These are phyloP conservation scores for Lenzites betulinus DNA, from an alignment of 768 basidiomycete species.

Conservation along the genomic window DNA sequence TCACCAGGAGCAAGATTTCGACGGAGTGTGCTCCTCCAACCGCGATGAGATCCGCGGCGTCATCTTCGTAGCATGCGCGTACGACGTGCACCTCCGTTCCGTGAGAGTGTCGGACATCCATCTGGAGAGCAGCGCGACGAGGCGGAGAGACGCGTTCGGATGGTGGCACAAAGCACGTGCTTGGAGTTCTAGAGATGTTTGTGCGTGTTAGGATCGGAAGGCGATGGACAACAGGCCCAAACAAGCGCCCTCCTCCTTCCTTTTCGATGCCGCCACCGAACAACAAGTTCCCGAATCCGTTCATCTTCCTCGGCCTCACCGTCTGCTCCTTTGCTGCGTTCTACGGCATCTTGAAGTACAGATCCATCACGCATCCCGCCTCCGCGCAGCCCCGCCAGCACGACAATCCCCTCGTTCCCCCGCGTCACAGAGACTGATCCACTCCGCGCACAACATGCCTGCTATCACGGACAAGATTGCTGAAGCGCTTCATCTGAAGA, in stretches of 20 bases:
- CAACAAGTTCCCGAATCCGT: slow-evolving; percentile 57
- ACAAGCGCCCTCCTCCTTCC: slow-evolving; percentile 9
- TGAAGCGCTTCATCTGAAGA: slow-evolving; percentile 36
- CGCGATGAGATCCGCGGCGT: slow-evolving; percentile 69
- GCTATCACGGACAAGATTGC: slow-evolving; percentile 46
- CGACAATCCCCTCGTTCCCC: slow-evolving; percentile 68
- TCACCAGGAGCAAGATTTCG: slow-evolving; percentile 65
- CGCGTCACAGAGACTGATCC: slow-evolving; percentile 44
- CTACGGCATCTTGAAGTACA: slow-evolving; percentile 52
- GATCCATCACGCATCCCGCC: slow-evolving; percentile 60
- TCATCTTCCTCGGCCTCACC: slow-evolving; percentile 58
- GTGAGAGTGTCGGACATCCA: slow-evolving; percentile 65
- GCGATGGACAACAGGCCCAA: slow-evolving; percentile 22
- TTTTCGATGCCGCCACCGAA: slow-evolving; percentile 16
- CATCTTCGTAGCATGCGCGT: slow-evolving; percentile 62
- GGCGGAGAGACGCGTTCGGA: background rate
- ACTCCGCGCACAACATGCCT: slow-evolving; percentile 36
- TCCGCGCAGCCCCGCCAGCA: slow-evolving; percentile 60
- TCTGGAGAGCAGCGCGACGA: slow-evolving; percentile 24
- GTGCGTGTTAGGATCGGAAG: slow-evolving; percentile 26
- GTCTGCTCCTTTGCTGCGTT: slow-evolving; percentile 60
- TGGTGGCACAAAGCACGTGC: slow-evolving; percentile 14
- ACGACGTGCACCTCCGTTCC: slow-evolving; percentile 62
- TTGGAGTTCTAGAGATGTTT: slow-evolving; percentile 27
- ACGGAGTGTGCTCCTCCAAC: slow-evolving; percentile 74